phyloP scores from a whole-genome alignment of 441 rosid species.

The Arabidopsis lyrata region DNA sequence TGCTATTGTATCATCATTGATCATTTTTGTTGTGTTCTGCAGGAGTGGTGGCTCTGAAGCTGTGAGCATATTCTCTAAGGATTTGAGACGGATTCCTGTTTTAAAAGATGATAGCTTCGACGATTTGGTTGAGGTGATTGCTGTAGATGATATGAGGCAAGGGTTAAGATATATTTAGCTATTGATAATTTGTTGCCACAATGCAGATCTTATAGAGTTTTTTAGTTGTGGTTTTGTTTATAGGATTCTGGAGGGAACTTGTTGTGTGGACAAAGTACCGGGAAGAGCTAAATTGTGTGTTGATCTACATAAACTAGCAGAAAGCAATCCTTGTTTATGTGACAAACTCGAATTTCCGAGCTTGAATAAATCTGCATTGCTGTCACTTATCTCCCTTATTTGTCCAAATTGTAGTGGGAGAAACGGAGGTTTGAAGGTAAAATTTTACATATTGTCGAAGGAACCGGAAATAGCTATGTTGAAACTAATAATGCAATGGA shows the following conservation, averaged over 20 bases:
- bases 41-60: constrained; percentile 40
- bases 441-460: constrained; percentile 12
- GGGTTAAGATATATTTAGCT: constrained; percentile 19
- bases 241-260: constrained; percentile 28
- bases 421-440: constrained; percentile 44
- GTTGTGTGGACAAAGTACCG: constrained; percentile 30
- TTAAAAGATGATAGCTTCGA: constrained; percentile 38
- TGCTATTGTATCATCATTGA: background rate
- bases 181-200: background rate
- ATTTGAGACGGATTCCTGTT: constrained; percentile 36
- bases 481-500: background rate
- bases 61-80: constrained; percentile 36
- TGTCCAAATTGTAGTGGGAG: constrained; percentile 34
- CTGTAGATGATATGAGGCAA: constrained; percentile 41
- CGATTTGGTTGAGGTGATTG: constrained; percentile 44
- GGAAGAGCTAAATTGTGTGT: constrained; percentile 40
- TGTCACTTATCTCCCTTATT: constrained; percentile 45
- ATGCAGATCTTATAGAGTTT: constrained; percentile 20
- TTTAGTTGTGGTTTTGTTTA: constrained; percentile 21
- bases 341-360: constrained; percentile 40
- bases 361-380: constrained; percentile 35
- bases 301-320: constrained; percentile 36
- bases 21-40: constrained; percentile 30
- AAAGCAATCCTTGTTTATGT: constrained; percentile 39
- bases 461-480: background rate